Evolutionary conservation across 176 grass and related monocot genomes (phyloP), one percentile per base, ranked within the genome.

Genomic region (Calamus simplicifolius): DNA sequence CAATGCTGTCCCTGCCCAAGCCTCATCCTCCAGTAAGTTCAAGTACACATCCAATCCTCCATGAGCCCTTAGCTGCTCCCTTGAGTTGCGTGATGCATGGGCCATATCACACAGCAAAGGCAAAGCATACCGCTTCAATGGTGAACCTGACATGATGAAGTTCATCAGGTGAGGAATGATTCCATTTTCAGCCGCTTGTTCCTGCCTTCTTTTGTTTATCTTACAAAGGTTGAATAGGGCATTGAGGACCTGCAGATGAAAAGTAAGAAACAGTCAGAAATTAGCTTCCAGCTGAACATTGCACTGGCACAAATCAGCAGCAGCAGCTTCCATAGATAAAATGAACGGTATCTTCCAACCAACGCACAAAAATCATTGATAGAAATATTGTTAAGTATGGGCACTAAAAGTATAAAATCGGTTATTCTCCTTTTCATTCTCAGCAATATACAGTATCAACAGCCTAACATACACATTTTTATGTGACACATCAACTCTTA

Each of bases 111-210:
- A 98, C 69, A 98, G 73, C 18, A 98, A 54, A 55, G 93, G 93
- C 73, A 98, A 58, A 35, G 93, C 93, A 85, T 76, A 98, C 56
- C 88, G 87, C 73, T 86, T 88, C 27, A 98, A 73, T 7, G 87
- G 93, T 64, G 93, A 98, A 67, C 88, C 93, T 21, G 93, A 92
- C 77, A 81, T 98, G 64, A 98, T 89, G 77, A 98, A 98, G 69
- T 70, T 88, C 93, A 98, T 98, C 56, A 98, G 82, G 76, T 98
- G 93, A 59, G 93, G 93, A 53, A 98, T 98, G 61, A 98, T 98
- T 43, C 93, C 93, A 61, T 98, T 91, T 85, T 98, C 93, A 63
- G 93, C 93, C 52, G 93, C 93, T 50, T 98, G 93, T 73, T 98
- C 93, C 76, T 98, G 93, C 61, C 93, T 73, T 66, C 93, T 88